These are phyloP conservation scores for Coniochaeta pulveracea DNA, from an alignment of 2,329 filamentous ascomycete genomes.

Conservation along the genomic window DNA sequence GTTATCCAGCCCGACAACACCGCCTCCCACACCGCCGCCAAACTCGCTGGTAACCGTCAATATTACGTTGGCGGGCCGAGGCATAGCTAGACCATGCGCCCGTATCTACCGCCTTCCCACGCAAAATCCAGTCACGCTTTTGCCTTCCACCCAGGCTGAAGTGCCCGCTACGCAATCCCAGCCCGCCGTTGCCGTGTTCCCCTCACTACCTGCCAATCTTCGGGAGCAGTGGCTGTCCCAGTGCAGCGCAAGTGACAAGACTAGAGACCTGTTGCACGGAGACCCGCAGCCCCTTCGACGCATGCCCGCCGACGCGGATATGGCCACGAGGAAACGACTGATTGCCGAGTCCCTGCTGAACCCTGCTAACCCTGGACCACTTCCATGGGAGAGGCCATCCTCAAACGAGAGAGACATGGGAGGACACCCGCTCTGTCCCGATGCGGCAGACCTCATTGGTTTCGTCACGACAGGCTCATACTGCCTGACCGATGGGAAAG, in stretches of 20 bases:
- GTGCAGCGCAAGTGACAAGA: slow-evolving; percentile 12
- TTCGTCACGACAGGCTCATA: slow-evolving; percentile 85
- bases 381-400: slow-evolving; percentile 19
- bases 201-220: slow-evolving; percentile 34
- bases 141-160: slow-evolving; percentile 24
- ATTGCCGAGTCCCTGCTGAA: slow-evolving; percentile 33
- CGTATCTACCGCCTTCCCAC: slow-evolving; percentile 79
- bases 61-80: slow-evolving; percentile 57
- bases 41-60: slow-evolving; percentile 47
- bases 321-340: slow-evolving; percentile 13
- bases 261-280: slow-evolving; percentile 11
- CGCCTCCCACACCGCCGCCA: slow-evolving; percentile 11
- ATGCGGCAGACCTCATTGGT: slow-evolving; percentile 66
- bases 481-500: slow-evolving; percentile 64
- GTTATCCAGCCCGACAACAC: slow-evolving; percentile 16
- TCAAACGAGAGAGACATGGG: slow-evolving; percentile 26
- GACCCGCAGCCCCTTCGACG: slow-evolving; percentile 15
- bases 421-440: slow-evolving; percentile 57
- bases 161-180: slow-evolving; percentile 31
- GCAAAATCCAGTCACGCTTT: slow-evolving; percentile 7
- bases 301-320: slow-evolving; percentile 13
- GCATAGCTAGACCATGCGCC: slow-evolving; percentile 59
- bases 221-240: slow-evolving; percentile 57
- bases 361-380: slow-evolving; percentile 18
- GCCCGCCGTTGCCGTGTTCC: slow-evolving; percentile 8